phyloP scores from a whole-genome alignment of 192 early-diverging fungal genomes.

The Backusella australiensis region DNA sequence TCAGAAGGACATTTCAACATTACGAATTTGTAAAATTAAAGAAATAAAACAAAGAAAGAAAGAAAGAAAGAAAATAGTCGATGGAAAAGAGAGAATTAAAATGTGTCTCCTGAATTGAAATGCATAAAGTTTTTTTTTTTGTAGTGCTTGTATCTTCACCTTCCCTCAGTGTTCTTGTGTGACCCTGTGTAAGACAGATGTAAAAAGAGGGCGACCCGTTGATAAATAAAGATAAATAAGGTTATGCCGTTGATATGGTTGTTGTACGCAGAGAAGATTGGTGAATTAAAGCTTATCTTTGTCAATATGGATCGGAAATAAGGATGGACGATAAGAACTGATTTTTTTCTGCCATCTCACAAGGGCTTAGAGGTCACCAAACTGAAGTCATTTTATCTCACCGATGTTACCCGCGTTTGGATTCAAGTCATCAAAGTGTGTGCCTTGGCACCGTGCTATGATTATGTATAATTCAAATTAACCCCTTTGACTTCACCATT shows the following conservation, averaged over 20 bases:
- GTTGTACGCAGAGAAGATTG: background rate
- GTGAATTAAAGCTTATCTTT: background rate
- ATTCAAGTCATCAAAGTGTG: background rate
- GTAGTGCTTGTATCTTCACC: background rate
- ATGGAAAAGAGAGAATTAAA: background rate
- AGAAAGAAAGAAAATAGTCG: background rate
- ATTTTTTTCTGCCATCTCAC: background rate
- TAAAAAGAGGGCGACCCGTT: no score
- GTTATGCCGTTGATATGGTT: background rate
- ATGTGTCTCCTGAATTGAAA: background rate
- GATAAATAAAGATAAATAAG: background rate
- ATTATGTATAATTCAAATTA: background rate
- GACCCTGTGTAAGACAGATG: background rate
- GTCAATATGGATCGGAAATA: background rate
- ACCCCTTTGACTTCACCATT: background rate
- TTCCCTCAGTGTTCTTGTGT: background rate
- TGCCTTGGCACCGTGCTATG: background rate
- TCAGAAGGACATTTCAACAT: conserved; percentile 3
- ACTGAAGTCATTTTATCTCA: background rate
- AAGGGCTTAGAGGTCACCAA: background rate
- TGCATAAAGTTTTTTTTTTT: background rate
- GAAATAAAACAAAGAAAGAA: background rate
- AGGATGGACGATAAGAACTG: background rate
- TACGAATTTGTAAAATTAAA: background rate
- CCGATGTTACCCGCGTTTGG: background rate